Percentiles rank a stretch among this genome's conserved stretches.
These are phyloP conservation scores for Gardenia jasminoides DNA, from an alignment of 257 asterid genomes.

Conservation along the genomic window DNA sequence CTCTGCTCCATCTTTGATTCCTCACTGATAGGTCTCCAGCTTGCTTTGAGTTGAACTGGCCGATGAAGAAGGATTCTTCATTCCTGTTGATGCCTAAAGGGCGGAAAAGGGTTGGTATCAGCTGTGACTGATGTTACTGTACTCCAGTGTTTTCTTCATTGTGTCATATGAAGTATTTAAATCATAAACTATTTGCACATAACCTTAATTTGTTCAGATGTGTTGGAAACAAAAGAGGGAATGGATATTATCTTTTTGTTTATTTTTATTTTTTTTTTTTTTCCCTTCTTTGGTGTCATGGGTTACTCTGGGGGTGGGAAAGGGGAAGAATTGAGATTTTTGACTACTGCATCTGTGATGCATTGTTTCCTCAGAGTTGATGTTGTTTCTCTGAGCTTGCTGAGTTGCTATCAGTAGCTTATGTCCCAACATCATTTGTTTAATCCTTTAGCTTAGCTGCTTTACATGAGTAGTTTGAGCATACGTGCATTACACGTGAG, in stretches of 20 bases:
- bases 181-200: not conserved
- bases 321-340: too few relatives aligned
- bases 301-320: too few relatives aligned
- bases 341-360: not conserved
- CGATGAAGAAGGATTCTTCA: slow-evolving; percentile 62
- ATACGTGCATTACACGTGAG: too few relatives aligned
- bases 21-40: slow-evolving; percentile 68
- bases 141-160: not conserved
- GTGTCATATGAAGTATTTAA: not conserved
- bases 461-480: not conserved
- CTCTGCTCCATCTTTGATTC: slow-evolving; percentile 5
- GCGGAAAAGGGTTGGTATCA: slow-evolving; percentile 77
- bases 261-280: too few relatives aligned
- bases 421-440: not conserved
- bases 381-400: not conserved
- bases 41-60: slow-evolving; percentile 91
- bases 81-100: slow-evolving; percentile 60
- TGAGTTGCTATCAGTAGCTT: not conserved
- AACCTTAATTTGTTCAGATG: not conserved
- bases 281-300: too few relatives aligned
- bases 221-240: not conserved
- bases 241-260: too few relatives aligned
- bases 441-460: not conserved
- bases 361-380: not conserved
- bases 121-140: not conserved